Evolutionary conservation across 2,329 filamentous ascomycete genomes (phyloP).

Genomic region (Botrytis pseudocinerea): DNA sequence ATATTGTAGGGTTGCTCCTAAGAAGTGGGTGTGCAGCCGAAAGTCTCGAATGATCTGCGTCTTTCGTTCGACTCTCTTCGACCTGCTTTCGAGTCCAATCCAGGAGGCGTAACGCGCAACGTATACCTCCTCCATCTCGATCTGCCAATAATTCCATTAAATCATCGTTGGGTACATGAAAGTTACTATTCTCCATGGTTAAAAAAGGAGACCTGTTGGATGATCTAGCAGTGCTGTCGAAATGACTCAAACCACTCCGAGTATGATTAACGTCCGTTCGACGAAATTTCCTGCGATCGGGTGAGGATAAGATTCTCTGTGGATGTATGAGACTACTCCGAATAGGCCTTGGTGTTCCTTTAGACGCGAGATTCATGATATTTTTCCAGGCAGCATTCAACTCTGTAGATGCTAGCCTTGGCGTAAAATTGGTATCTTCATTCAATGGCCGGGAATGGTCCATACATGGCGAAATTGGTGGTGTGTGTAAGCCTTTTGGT

Average conservation of each 20-base stretch:
- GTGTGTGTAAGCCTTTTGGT: background rate
- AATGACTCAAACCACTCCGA: background rate
- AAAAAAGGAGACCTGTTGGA: background rate
- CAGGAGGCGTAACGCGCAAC: background rate
- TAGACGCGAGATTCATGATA: background rate
- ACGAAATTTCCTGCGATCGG: background rate
- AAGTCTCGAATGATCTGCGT: background rate
- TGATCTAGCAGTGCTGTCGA: background rate
- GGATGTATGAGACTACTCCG: background rate
- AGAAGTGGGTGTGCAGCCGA: background rate
- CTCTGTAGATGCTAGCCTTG: background rate
- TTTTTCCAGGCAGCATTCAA: background rate
- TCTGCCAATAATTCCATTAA: background rate
- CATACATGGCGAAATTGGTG: background rate
- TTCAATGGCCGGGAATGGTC: background rate
- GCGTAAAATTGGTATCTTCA: background rate
- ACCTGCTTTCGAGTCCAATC: background rate
- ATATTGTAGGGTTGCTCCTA: background rate
- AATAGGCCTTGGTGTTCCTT: background rate
- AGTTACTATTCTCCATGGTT: background rate
- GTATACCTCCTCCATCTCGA: background rate
- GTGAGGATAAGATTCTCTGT: background rate
- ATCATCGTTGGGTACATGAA: background rate
- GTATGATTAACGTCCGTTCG: background rate
- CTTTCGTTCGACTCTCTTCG: background rate